Evolutionary conservation across 2,329 filamentous ascomycete genomes (phyloP).

Genomic region (Colletotrichum trifolii): DNA sequence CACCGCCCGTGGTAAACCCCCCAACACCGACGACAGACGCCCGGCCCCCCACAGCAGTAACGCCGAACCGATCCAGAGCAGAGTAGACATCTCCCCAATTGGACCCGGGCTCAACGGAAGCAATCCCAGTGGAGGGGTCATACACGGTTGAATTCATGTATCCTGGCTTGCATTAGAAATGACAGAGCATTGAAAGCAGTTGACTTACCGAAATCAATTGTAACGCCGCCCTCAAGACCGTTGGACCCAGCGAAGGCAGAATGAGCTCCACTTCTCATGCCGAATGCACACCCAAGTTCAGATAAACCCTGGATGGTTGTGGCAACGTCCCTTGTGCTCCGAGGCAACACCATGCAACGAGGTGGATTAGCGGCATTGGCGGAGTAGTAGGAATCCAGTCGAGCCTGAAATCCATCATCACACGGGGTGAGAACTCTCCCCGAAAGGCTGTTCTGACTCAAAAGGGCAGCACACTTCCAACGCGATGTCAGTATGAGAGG

Average conservation of each 20-base stretch:
- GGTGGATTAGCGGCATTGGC: conserved; percentile 44
- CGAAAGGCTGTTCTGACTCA: no score
- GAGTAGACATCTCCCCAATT: conserved; percentile 43
- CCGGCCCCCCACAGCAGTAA: conserved; percentile 39
- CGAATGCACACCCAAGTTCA: conserved; percentile 42
- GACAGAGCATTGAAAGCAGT: background rate
- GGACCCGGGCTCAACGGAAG: conserved; percentile 44
- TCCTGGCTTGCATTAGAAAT: conserved; percentile 21
- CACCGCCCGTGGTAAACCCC: conserved; percentile 40
- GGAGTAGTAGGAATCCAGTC: conserved; percentile 26
- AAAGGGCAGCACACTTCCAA: no score
- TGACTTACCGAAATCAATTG: conserved; percentile 40
- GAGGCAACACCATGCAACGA: conserved; percentile 40
- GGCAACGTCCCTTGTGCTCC: conserved; percentile 31
- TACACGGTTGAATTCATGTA: conserved; percentile 47
- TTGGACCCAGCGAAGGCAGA: conserved; percentile 40
- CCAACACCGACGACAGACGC: conserved; percentile 41
- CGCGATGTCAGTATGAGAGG: no score
- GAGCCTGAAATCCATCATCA: no score
- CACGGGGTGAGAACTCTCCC: no score
- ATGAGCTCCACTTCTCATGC: conserved; percentile 43
- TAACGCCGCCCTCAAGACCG: conserved; percentile 41
- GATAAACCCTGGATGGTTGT: conserved; percentile 39
- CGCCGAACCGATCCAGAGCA: conserved; percentile 35
- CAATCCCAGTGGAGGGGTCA: conserved; percentile 42